Evolutionary conservation across 108 stramenopile genomes (phyloP).

Genomic region (Nitzschia sp.): DNA sequence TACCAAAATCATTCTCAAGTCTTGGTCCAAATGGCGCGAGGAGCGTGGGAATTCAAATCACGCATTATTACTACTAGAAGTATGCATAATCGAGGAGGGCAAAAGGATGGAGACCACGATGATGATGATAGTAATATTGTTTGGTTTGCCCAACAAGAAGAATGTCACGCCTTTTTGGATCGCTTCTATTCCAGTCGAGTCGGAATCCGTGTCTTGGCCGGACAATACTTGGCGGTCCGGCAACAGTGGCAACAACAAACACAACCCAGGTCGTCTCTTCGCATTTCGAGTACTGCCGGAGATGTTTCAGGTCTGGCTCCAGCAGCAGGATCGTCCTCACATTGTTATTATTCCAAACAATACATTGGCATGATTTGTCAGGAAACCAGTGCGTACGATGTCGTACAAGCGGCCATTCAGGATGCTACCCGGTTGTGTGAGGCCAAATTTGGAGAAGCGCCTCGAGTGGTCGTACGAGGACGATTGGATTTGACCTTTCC

Average conservation of each 20-base stretch:
- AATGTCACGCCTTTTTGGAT: slow-evolving; percentile 82
- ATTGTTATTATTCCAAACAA: neutral
- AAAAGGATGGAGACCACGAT: slow-evolving; percentile 24
- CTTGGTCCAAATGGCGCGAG: slow-evolving; percentile 84
- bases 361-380: slow-evolving; percentile 70
- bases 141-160: slow-evolving; percentile 35
- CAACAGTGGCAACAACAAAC: slow-evolving; percentile 20
- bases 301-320: neutral
- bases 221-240: slow-evolving; percentile 72
- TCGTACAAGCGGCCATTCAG: slow-evolving; percentile 66
- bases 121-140: slow-evolving; percentile 15
- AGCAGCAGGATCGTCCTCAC: neutral
- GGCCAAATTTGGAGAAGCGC: slow-evolving; percentile 80
- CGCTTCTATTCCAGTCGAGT: slow-evolving; percentile 87
- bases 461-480: slow-evolving; percentile 73
- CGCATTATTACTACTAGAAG: neutral
- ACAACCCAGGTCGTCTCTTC: neutral
- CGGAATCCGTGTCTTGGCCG: slow-evolving; percentile 89
- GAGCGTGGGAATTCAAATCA: slow-evolving; percentile 73
- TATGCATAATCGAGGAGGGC: neutral
- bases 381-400: slow-evolving; percentile 55
- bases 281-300: too few species aligned
- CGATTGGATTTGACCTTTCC: slow-evolving; percentile 79
- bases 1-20: slow-evolving; percentile 75
- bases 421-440: slow-evolving; percentile 81